Percentiles rank a stretch among this genome's conserved stretches.
phyloP scores from a whole-genome alignment of 2,329 filamentous ascomycete genomes.

The Paecilomyces variotii region DNA sequence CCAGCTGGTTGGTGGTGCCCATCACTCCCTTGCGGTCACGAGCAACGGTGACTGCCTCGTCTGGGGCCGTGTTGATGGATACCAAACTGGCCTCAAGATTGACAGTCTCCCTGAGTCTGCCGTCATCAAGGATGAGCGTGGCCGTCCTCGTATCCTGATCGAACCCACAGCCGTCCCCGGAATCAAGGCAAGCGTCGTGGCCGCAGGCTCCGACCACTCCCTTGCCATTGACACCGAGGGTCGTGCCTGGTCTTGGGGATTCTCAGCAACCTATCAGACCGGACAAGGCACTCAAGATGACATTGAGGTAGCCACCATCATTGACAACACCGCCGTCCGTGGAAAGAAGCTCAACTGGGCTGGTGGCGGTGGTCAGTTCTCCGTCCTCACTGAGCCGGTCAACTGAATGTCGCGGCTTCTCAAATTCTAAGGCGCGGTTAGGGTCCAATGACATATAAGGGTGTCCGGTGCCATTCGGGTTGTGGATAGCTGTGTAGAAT shows the following conservation, averaged over 20 bases:
- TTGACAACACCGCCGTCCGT: constrained; percentile 76
- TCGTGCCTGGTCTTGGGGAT: constrained; percentile 70
- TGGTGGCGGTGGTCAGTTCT: constrained; percentile 79
- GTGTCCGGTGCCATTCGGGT: not conserved
- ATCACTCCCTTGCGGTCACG: constrained; percentile 61
- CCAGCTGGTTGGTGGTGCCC: constrained; percentile 62
- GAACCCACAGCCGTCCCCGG: constrained; percentile 55
- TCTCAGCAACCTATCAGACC: constrained; percentile 72
- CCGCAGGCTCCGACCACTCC: constrained; percentile 63
- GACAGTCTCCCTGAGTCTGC: constrained; percentile 47
- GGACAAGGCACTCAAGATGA: constrained; percentile 73
- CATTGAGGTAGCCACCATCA: constrained; percentile 64
- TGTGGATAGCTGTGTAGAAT: constrained; percentile 2
- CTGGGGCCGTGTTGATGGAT: constrained; percentile 55
- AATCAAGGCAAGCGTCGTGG: constrained; percentile 48
- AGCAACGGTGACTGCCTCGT: constrained; percentile 47
- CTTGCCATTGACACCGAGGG: constrained; percentile 63
- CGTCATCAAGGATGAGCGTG: constrained; percentile 56
- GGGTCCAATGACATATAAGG: not conserved
- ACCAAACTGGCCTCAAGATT: constrained; percentile 53
- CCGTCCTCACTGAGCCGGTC: constrained; percentile 30
- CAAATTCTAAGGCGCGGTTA: not conserved
- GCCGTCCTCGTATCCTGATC: constrained; percentile 62
- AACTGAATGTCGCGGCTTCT: constrained; percentile 7
- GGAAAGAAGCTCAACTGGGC: constrained; percentile 67